Evolutionary conservation across 495 filamentous ascomycete species (phyloP), one percentile per base, ranked within the genome.

Genomic region (Lepraria neglecta): DNA sequence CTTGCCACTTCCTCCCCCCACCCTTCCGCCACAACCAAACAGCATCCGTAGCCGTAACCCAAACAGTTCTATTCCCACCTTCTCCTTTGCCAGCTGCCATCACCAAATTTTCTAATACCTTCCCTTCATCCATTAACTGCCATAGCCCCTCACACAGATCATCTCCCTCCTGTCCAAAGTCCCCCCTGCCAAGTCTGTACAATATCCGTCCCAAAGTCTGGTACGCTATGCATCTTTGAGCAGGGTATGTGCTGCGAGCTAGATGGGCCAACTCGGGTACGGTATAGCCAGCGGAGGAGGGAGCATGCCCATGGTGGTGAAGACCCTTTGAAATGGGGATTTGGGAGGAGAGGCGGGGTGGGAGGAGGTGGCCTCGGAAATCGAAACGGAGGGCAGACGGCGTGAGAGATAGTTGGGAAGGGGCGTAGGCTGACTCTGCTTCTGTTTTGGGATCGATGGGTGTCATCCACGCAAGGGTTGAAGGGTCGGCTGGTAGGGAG

Each of bases 201-300:
- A 97, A 66, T 19, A 98, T 80, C 14, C 94, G 78, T 1, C 94
- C 94, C 6, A 97, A 77, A 0, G 90, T 91, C 72, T 95, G 92
- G 73, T 88, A 96, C 2, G 95, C 91, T 14, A 98, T 76, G 65
- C 94, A 98, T 2, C 95, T 78, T 75, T 98, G 94, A 1, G 85
- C 82, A 4, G 95, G 82, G 56, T 95, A 90, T 0, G 85, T 81
- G 46, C 87, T 91, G n/a, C 91, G 80, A 27, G 89, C 84, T 42
- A 97, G 76, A 19, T 87, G 82, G 9, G 92, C 88, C 3, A 98
- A 78, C 72, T 98, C 94, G 0, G 87, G 86, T 31, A 98, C 80
- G 1, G 95, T 97, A 71, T 98, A 98, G 0, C 94, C 94, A 0
- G 94, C 94, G 0, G 92, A 90, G 67, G 94, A 89, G 14, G 94